Evolutionary conservation across 345 rosid species (phyloP), one percentile per base, ranked within the genome.

Genomic region (Lepidium didymum): DNA sequence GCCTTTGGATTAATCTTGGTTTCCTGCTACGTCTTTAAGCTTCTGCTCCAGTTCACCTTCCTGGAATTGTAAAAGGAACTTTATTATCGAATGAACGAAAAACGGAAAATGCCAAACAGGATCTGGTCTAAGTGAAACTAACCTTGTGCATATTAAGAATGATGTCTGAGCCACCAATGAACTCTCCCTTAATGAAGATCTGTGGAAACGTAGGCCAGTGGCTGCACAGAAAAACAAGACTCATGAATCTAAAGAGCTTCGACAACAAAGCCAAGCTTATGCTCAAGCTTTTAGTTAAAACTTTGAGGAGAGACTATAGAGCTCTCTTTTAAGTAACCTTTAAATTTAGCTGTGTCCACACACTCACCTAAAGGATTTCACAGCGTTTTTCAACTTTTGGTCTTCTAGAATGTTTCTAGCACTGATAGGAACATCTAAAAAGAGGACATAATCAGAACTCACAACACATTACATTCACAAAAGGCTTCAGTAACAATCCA

Each of bases 181-280:
- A 91, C 80, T 94, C 97, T 29, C 99, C 99, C 67, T 85, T 91
- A 35, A 91, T 84, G 75, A 94, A 91, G 68, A 94, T 79, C 75
- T 91, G 97, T 2, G 99, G 99, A 77, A 91, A 94, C 41, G 99
- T 94, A 4, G 99, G 97, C 97, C 99, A 94, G 52, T 78, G 72
- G 83, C 99, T 94, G 84, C 81, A 80, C 18, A 66, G 10, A 74
- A 64, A 44, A 38, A 35, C n/a, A 35, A 59, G 6, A 41, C 21
- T 18, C 45, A 40, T 18, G 6, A 13, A 41, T 33, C 61, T 2
- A 10, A 16, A 12, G 4, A 46, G 10, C 44, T 9, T 14, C 0
- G 3, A 27, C 12, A 34, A 55, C 27, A 5, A 55, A 62, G 14
- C 55, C 11, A 46, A 62, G 41, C 42, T 31, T 16, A 34, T 55